These are phyloP conservation scores for Komagataella mondaviorum DNA, from an alignment of 805 yeast species.

Conservation along the genomic window DNA sequence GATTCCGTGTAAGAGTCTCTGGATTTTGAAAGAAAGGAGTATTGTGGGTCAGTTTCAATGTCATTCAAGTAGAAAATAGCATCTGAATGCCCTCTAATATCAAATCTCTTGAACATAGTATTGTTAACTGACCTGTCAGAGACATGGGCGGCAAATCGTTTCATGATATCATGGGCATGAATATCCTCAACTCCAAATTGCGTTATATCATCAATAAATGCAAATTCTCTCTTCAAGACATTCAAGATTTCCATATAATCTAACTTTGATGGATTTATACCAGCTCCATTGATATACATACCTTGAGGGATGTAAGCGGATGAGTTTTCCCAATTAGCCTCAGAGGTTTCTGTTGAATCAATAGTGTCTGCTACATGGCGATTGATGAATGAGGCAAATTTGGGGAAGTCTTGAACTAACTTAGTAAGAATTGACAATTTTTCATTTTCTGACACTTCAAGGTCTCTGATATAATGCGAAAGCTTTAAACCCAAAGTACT, in stretches of 20 bases:
- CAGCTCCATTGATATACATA: conserved; percentile 59
- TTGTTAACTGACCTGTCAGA: background rate
- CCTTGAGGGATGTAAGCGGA: conserved; percentile 21
- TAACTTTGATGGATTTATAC: conserved; percentile 30
- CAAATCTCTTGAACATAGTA: conserved; percentile 9
- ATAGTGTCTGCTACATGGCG: conserved; percentile 9
- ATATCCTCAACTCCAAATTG: conserved; percentile 19
- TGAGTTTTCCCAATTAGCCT: conserved; percentile 5
- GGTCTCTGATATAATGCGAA: conserved; percentile 22
- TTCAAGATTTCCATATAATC: conserved; percentile 28
- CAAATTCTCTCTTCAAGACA: conserved; percentile 22
- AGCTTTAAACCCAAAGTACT: conserved; percentile 25
- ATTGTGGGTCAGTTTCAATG: conserved; percentile 48
- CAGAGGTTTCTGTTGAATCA: conserved; percentile 10
- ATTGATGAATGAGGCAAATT: conserved; percentile 24
- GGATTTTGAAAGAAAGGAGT: conserved; percentile 30
- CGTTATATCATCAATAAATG: conserved; percentile 11
- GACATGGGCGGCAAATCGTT: conserved; percentile 20
- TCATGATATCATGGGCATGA: conserved; percentile 22
- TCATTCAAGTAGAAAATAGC: conserved; percentile 66
- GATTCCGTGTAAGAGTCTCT: conserved; percentile 30
- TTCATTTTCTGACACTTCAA: conserved; percentile 9
- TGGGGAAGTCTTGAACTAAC: conserved; percentile 41
- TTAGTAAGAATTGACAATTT: conserved; percentile 23
- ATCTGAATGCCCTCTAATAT: conserved; percentile 9